Evolutionary conservation across 306 rosid species (phyloP), one percentile per base, ranked within the genome.

Genomic region (Adenanthera pavonina): DNA sequence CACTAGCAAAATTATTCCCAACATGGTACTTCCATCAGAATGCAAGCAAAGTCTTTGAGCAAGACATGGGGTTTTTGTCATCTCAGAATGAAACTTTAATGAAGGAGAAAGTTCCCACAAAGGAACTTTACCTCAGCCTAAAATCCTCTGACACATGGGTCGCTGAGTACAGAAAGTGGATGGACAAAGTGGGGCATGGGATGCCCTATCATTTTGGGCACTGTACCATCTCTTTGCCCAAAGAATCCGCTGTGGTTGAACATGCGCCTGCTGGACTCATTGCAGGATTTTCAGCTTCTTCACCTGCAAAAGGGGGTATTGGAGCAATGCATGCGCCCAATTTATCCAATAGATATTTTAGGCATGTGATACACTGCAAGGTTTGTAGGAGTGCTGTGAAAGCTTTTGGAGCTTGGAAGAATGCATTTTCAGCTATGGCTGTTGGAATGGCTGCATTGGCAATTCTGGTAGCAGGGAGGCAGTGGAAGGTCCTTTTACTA

Each of bases 191-290:
- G 4, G 99, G 99, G 61, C 98, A 95, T 36, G 99, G 99, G 49
- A 93, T 95, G 99, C 99, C 99, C 1, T 95, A 95, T 77, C 91
- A 95, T 84, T 93, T 95, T 53, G 99, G 99, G 69, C 97, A 95
- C 84, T 84, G 86, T 91, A 90, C 97, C 8, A 90, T 95, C 72
- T 87, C 91, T 1, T 80, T 93, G 85, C 99, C 99, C 2, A 80
- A 86, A 79, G 91, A 89, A 81, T 97, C 98, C 35, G 99, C 99
- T 12, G 97, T 95, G 49, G 87, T 95, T 25, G 98, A 95, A 64
- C 98, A 95, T 38, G 97, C 98, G 5, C 99, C 99, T 0, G 99
- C 94, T 0, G 99, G 99, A 75, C 81, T 95, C 3, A 61, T 89
- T 33, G 99, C 99, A 13, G 90, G 91, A 20, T 70, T 61, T 72